Conservation (phyloP, 2,329 filamentous ascomycete genomes). For the Grosmannia huntii region DNA sequence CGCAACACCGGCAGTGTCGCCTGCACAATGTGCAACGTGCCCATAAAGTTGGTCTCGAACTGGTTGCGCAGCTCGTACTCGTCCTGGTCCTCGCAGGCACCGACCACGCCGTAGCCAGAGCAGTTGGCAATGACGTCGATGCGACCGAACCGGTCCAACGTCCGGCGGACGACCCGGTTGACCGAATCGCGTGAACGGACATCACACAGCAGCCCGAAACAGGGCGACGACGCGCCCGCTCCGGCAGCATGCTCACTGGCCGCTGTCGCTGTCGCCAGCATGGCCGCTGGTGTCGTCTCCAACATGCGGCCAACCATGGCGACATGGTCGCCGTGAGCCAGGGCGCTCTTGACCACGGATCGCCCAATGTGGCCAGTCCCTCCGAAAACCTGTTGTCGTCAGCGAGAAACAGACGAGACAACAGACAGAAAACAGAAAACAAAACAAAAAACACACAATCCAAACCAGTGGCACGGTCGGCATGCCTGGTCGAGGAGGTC, state of each 20-base stretch:
- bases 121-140: conserved; percentile 89
- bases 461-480: conserved; percentile 69
- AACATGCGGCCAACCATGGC: conserved; percentile 74
- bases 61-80: conserved; percentile 90
- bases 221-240: conserved; percentile 38
- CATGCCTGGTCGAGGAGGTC: conserved; percentile 62
- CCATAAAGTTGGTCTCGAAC: conserved; percentile 97
- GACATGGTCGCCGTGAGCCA: conserved; percentile 72
- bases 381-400: conserved; percentile 59
- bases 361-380: conserved; percentile 96
- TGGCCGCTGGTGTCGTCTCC: conserved; percentile 60
- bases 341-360: conserved; percentile 70
- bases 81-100: conserved; percentile 92
- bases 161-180: conserved; percentile 52
- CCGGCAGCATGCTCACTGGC: conserved; percentile 21
- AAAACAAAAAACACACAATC: too few relatives aligned
- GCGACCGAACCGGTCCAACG: conserved; percentile 62
- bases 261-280: conserved; percentile 50
- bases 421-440: too few relatives aligned
- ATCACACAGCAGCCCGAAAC: conserved; percentile 75
- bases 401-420: neutral
- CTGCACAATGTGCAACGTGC: conserved; percentile 86
- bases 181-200: conserved; percentile 75
- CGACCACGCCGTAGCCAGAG: conserved; percentile 90
- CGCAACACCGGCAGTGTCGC: conserved; percentile 79